Base-by-base conservation (phyloP, 176 grass and related monocot species). In the Rhynchospora tenuis region DNA sequence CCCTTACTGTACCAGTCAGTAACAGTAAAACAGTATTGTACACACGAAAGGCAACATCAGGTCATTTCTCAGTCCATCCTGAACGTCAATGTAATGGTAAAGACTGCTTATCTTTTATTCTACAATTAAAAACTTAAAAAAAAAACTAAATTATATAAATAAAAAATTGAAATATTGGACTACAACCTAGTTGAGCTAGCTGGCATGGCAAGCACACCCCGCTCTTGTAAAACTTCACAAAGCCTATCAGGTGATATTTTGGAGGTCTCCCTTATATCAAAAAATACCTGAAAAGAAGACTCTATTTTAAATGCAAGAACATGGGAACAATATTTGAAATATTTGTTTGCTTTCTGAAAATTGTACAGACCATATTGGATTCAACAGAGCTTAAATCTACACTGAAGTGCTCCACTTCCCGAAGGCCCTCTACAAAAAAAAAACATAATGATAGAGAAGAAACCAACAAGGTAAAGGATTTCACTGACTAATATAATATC, bases 131-230 rank as follows among this genome's bases (percentile, higher is more conserved):
- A 22, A 15, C 22, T 27, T 7, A 11, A 74, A 24, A 51, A 52
- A 73, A 14, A 47, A 70, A 70, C 1, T 7, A 58, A 61, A 4
- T 61, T 26, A 22, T 48, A 50, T 12, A 62, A 28, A 67, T 6
- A 19, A 65, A 33, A 24, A 1, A 31, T 50, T 22, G 6, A 48
- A 27, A 46, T 60, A 64, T 31, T 17, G n/a, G 24, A 44, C 52
- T 15, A 19, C 50, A 73, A 95, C 93, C 93, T 93, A 59, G 82
- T 95, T 13, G 91, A 85, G 54, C 96, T 86, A 82, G 81, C 79
- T 31, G 96, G 89, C 96, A 95, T 95, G 60, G 89, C 86, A 88
- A 99, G 89, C 60, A 99, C 91, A 82, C 90, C 89, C 72, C 59
- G 80, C 9, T 92, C 85, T 70, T 93, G 87, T 79, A 99, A 83